phyloP scores from a whole-genome alignment of 164 flowering plant species.

The Amborella trichopoda region DNA sequence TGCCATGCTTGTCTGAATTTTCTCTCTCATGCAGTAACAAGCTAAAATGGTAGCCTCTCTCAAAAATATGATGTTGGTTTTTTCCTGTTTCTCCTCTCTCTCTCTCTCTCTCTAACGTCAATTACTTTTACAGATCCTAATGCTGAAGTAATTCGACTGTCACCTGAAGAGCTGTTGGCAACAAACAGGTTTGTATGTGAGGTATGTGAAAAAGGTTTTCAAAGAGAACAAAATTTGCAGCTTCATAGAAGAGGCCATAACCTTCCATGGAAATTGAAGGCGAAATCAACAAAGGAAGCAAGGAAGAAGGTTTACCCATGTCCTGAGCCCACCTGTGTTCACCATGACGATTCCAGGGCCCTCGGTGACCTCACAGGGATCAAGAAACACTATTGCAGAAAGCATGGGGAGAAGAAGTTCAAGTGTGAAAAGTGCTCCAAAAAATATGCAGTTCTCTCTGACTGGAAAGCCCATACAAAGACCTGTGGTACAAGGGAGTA shows the following conservation, averaged over 20 bases:
- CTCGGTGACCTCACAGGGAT: constrained; percentile 93
- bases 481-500: constrained; percentile 83
- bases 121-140: constrained; percentile 56
- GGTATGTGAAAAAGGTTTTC: constrained; percentile 90
- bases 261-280: constrained; percentile 84
- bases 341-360: constrained; percentile 80
- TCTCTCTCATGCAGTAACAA: background rate
- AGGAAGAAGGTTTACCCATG: constrained; percentile 69
- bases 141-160: constrained; percentile 79
- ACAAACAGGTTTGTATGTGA: constrained; percentile 88
- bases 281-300: constrained; percentile 70
- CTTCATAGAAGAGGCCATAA: constrained; percentile 95
- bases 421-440: constrained; percentile 90
- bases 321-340: constrained; percentile 85
- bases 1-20: background rate
- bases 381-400: constrained; percentile 75
- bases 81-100: background rate
- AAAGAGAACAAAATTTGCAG: constrained; percentile 86
- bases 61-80: background rate
- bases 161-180: constrained; percentile 88
- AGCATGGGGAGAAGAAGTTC: constrained; percentile 92
- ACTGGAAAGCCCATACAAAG: constrained; percentile 92
- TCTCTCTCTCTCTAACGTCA: background rate
- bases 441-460: constrained; percentile 81
- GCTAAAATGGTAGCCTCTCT: background rate